Conservation (phyloP, 2,329 filamentous ascomycete genomes). For the Lecanicillium sp. region DNA sequence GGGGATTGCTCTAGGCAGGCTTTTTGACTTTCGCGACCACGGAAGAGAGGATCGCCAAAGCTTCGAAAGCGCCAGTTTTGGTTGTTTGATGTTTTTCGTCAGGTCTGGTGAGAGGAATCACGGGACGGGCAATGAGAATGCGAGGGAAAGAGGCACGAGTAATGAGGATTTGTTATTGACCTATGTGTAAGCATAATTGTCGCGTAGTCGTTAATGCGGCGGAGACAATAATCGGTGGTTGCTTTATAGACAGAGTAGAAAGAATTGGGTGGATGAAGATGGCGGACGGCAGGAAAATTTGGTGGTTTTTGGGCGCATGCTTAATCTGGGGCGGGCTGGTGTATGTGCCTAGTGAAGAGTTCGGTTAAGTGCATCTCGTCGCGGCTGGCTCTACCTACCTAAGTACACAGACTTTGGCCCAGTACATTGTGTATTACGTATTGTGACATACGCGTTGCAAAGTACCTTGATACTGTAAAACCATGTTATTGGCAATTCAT, state of each 20-base stretch:
- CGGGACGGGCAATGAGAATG: too few relatives aligned
- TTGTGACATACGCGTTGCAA: too few relatives aligned
- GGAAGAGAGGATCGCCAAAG: constrained; percentile 61
- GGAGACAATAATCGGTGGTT: too few relatives aligned
- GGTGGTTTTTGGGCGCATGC: neutral
- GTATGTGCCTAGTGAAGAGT: neutral
- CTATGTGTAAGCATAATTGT: neutral
- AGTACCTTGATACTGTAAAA: too few relatives aligned
- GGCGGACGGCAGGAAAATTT: too few relatives aligned
- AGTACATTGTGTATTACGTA: too few relatives aligned
- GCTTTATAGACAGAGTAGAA: too few relatives aligned
- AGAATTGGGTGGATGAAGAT: too few relatives aligned
- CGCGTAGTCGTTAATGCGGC: neutral
- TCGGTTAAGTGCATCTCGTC: neutral
- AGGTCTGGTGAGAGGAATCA: too few relatives aligned
- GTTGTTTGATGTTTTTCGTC: neutral
- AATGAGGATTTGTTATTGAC: too few relatives aligned
- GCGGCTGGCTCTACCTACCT: too few relatives aligned
- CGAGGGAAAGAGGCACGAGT: neutral
- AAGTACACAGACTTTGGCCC: neutral
- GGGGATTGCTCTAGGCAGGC: constrained; percentile 68
- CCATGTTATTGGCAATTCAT: too few relatives aligned
- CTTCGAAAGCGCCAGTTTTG: constrained; percentile 82
- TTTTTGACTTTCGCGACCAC: constrained; percentile 83
- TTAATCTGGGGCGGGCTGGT: neutral